Conservation (phyloP, 73 alveolate species). For the Paraurostyla sp. region DNA sequence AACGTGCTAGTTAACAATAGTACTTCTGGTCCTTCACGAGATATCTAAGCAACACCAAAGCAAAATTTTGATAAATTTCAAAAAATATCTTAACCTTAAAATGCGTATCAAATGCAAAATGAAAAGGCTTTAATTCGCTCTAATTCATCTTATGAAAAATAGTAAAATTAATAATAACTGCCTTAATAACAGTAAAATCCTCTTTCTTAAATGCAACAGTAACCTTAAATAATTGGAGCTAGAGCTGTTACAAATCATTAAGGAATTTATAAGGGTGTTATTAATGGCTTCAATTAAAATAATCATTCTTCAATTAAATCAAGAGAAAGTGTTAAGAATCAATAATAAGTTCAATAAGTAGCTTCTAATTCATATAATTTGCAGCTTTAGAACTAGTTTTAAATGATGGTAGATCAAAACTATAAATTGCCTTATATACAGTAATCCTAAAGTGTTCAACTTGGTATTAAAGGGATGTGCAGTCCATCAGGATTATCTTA, state of each 20-base stretch:
- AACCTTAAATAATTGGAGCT: not conserved
- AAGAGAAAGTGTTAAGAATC: not conserved
- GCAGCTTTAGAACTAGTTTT: not conserved
- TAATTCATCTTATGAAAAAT: conserved; percentile 14
- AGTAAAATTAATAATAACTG: not conserved
- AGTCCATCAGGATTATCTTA: not conserved
- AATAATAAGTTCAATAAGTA: not conserved
- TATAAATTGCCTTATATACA: conserved; percentile 4
- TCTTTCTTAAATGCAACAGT: too few relatives aligned
- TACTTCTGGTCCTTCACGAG: too few relatives aligned
- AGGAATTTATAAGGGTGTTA: conserved; percentile 16
- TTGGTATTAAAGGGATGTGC: conserved; percentile 7
- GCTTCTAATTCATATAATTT: not conserved
- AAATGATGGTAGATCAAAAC: not conserved
- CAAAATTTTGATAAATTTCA: not conserved
- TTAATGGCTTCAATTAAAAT: conserved; percentile 7
- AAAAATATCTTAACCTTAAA: not conserved
- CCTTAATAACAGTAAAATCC: not conserved
- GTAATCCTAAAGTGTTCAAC: not conserved
- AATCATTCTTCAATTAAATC: too few relatives aligned
- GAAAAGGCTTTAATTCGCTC: not conserved
- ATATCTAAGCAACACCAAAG: conserved; percentile 33
- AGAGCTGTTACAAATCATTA: not conserved
- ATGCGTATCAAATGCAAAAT: not conserved
- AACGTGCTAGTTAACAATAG: not conserved